These are phyloP conservation scores for Irpex rosettiformis DNA, from an alignment of 1,284 basidiomycete species.

Conservation along the genomic window DNA sequence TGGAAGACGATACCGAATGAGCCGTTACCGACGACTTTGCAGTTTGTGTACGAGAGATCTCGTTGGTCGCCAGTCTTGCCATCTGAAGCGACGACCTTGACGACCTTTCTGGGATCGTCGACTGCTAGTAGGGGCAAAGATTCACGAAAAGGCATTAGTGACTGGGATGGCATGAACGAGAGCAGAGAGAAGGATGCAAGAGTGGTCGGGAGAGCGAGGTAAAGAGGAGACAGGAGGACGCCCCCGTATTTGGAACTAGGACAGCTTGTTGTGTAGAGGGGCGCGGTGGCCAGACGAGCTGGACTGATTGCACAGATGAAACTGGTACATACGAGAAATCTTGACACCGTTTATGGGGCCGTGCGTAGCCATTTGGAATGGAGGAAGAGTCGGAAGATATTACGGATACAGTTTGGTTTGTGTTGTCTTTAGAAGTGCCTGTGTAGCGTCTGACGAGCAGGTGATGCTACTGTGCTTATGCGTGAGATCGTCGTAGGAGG, in stretches of 20 bases:
- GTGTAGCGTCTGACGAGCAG: background rate
- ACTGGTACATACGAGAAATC: conserved; percentile 72
- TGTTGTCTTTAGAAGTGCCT: conserved; percentile 3
- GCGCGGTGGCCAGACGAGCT: conserved; percentile 18
- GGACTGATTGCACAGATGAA: conserved; percentile 23
- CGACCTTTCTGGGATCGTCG: conserved; percentile 94
- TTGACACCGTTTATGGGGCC: conserved; percentile 89
- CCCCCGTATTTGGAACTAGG: conserved; percentile 14
- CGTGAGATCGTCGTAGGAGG: conserved; percentile 2
- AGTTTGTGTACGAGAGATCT: conserved; percentile 93
- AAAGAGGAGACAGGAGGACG: conserved; percentile 19
- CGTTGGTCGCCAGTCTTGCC: conserved; percentile 90
- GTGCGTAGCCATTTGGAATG: conserved; percentile 61
- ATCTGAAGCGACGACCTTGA: conserved; percentile 93
- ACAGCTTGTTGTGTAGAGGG: conserved; percentile 16
- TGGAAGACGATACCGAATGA: conserved; percentile 99
- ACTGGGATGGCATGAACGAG: conserved; percentile 11
- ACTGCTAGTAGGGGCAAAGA: conserved; percentile 45
- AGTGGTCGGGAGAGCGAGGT: conserved; percentile 7
- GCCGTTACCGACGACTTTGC: conserved; percentile 98
- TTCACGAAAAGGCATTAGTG: conserved; percentile 10
- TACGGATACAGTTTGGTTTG: conserved; percentile 28
- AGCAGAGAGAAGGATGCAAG: conserved; percentile 21
- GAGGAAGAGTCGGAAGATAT: conserved; percentile 15
- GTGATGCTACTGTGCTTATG: background rate